Conservation (phyloP, 2,329 filamentous ascomycete species). For the Sclerotinia subarctica region DNA sequence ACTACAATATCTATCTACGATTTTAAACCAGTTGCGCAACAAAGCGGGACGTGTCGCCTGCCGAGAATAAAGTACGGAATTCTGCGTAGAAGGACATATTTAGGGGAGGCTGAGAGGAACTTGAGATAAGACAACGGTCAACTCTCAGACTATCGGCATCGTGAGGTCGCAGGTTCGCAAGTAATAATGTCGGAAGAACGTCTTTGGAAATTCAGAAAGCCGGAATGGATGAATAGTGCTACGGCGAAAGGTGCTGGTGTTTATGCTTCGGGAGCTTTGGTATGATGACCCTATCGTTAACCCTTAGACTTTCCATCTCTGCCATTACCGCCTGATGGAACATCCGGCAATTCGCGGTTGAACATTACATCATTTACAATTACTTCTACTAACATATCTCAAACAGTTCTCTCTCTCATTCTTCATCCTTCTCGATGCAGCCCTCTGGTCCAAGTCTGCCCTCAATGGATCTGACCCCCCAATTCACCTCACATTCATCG, state of each 20-base stretch:
- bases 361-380: not conserved
- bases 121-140: not conserved
- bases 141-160: not conserved
- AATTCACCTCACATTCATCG: slow-evolving; percentile 63
- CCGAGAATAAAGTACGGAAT: not conserved
- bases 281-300: slow-evolving; percentile 41
- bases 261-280: slow-evolving; percentile 60
- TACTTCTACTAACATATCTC: not conserved
- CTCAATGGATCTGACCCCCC: slow-evolving; percentile 53
- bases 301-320: slow-evolving; percentile 5
- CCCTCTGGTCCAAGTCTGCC: slow-evolving; percentile 62
- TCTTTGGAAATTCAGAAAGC: slow-evolving; percentile 64
- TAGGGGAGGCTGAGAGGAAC: not conserved
- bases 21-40: not conserved
- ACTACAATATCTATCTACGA: slow-evolving; percentile 3
- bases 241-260: slow-evolving; percentile 62
- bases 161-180: not conserved
- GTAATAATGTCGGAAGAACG: slow-evolving; percentile 58
- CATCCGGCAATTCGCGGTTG: not conserved
- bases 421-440: slow-evolving; percentile 65
- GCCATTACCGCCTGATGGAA: not conserved
- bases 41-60: not conserved
- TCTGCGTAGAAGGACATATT: not conserved
- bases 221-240: slow-evolving; percentile 64
- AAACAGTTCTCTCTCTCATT: slow-evolving; percentile 63